Conservation (phyloP, 2,329 filamentous ascomycete genomes). For the Nothophaeocryptopus gaeumannii region DNA sequence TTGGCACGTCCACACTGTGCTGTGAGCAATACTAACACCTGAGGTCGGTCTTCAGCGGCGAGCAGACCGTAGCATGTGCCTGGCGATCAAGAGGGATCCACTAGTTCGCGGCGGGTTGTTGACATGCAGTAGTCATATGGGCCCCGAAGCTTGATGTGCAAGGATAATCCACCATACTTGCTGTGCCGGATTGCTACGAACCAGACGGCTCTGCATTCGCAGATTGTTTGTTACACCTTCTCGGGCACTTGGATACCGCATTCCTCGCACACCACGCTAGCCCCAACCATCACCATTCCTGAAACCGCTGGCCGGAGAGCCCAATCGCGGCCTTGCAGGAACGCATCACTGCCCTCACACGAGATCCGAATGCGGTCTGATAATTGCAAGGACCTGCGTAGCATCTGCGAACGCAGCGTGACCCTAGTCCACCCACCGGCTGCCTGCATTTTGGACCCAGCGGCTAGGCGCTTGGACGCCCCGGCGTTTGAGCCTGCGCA, state of each 20-base stretch:
- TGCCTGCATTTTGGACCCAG: conserved; percentile 31
- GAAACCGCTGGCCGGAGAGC: conserved; percentile 20
- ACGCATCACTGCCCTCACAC: conserved; percentile 10
- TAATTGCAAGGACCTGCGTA: conserved; percentile 30
- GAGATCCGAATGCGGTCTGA: conserved; percentile 18
- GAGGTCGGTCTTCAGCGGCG: conserved; percentile 1
- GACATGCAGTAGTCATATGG: conserved; percentile 31
- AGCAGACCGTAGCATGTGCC: conserved; percentile 19
- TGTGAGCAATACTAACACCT: background rate
- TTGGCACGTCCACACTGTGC: conserved; percentile 24
- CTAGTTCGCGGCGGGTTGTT: conserved; percentile 24
- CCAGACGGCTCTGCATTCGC: conserved; percentile 2
- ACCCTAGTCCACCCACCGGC: conserved; percentile 29
- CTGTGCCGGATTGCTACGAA: conserved; percentile 1
- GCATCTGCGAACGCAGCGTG: conserved; percentile 35
- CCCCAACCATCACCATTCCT: conserved; percentile 13
- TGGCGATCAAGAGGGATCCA: conserved; percentile 17
- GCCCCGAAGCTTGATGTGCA: conserved; percentile 22
- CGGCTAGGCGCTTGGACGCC: conserved; percentile 22
- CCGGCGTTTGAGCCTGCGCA: conserved; percentile 23
- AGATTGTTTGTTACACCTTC: conserved; percentile 24
- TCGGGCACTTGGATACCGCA: conserved; percentile 20
- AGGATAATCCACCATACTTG: conserved; percentile 6
- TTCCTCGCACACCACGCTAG: conserved; percentile 26
- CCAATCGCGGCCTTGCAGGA: conserved; percentile 17